Conservation (phyloP, 2,329 filamentous ascomycete genomes). For the Calonectria fujianensis region DNA sequence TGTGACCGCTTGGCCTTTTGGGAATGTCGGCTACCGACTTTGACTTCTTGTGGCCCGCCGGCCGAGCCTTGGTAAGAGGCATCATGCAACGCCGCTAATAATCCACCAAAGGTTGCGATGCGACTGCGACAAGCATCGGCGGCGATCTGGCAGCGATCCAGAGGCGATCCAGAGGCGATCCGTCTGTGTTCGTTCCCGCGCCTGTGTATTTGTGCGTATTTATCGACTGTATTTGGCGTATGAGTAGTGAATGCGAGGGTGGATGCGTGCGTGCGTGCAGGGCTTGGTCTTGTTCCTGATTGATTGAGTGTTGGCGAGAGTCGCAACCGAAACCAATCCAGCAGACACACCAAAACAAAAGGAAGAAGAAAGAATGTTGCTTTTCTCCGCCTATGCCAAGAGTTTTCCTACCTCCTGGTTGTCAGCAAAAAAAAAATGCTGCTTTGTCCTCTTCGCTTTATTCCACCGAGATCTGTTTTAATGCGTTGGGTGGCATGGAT, state of each 20-base stretch:
- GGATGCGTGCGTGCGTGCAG: slow-evolving; percentile 7
- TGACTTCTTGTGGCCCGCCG: slow-evolving; percentile 43
- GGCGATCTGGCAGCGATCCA: slow-evolving; percentile 14
- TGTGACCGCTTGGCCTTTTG: slow-evolving; percentile 30
- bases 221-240: not conserved
- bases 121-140: slow-evolving; percentile 31
- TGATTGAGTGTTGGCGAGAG: slow-evolving; percentile 27
- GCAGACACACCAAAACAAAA: slow-evolving; percentile 20
- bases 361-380: slow-evolving; percentile 25
- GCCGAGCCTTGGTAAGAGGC: slow-evolving; percentile 52
- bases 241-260: not conserved
- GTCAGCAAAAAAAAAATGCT: slow-evolving; percentile 41
- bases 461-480: slow-evolving; percentile 10
- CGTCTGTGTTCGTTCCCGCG: not conserved
- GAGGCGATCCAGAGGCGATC: slow-evolving; percentile 16
- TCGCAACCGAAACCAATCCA: slow-evolving; percentile 31
- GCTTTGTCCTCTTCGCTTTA: slow-evolving; percentile 5
- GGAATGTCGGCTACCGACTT: slow-evolving; percentile 31
- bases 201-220: not conserved
- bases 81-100: slow-evolving; percentile 36
- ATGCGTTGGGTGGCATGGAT: slow-evolving; percentile 29
- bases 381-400: slow-evolving; percentile 40
- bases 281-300: slow-evolving; percentile 30
- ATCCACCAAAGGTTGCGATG: slow-evolving; percentile 22
- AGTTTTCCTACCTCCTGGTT: slow-evolving; percentile 43